phyloP scores from a whole-genome alignment of 2,329 filamentous ascomycete genomes.

The Coniosporium tulheliwenetii region DNA sequence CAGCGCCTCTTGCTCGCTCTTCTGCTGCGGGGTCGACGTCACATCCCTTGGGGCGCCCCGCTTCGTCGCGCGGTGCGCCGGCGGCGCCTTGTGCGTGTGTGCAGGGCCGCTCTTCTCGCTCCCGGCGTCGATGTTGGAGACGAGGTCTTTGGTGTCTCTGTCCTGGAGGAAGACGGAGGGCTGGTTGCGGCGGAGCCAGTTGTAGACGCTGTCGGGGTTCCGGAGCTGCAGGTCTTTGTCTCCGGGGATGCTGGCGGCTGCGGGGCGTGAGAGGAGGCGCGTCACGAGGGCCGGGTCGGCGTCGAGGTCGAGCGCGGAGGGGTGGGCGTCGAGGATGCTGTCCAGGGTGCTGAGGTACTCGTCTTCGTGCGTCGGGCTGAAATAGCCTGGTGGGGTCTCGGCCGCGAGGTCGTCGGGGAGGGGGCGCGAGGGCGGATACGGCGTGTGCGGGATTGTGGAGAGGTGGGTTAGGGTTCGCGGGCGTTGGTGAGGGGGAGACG shows the following conservation, averaged over 20 bases:
- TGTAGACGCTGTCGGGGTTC: slow-evolving; percentile 87
- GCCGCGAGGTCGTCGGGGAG: slow-evolving; percentile 30
- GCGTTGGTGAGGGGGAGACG: slow-evolving; percentile 3
- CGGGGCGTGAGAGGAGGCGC: slow-evolving; percentile 24
- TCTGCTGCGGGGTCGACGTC: slow-evolving; percentile 13
- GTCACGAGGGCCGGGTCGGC: slow-evolving; percentile 20
- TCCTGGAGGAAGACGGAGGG: slow-evolving; percentile 77
- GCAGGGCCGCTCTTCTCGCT: neutral
- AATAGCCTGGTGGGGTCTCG: slow-evolving; percentile 46
- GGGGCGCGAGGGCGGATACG: slow-evolving; percentile 12
- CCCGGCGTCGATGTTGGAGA: slow-evolving; percentile 8
- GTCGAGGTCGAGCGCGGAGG: slow-evolving; percentile 18
- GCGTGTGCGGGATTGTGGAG: slow-evolving; percentile 22
- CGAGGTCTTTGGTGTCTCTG: slow-evolving; percentile 31
- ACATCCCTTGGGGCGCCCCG: slow-evolving; percentile 12
- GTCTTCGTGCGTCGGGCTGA: slow-evolving; percentile 55
- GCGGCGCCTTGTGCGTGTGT: neutral
- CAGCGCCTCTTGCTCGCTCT: slow-evolving; percentile 17
- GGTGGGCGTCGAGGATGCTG: slow-evolving; percentile 29
- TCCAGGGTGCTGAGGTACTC: slow-evolving; percentile 58
- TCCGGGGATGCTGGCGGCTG: slow-evolving; percentile 22
- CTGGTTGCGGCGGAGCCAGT: slow-evolving; percentile 79
- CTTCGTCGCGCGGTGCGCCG: slow-evolving; percentile 9
- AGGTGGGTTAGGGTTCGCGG: slow-evolving; percentile 17
- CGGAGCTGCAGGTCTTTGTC: slow-evolving; percentile 40